Evolutionary conservation across 805 yeast genomes (phyloP), one percentile per base, ranked within the genome.

Genomic region (Metschnikowia dekortorum): DNA sequence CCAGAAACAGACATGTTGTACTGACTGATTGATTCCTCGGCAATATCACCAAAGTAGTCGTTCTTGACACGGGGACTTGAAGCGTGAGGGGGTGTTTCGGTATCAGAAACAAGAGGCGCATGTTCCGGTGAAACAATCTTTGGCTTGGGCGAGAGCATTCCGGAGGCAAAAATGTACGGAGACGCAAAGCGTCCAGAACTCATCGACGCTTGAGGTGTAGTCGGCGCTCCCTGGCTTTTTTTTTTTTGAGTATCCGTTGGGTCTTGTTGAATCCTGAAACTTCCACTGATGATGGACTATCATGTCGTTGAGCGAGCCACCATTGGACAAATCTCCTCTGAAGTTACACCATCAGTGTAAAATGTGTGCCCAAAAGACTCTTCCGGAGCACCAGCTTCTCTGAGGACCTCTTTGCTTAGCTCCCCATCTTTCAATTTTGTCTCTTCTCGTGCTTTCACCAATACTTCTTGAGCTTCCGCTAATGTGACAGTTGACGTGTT

Each of bases 401-500:
- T 53, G 33, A 52, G 33, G 42, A 56, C 63, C 2, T 72, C 77
- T 61, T 78, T 64, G 73, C 80, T 68, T 36, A 71, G 63, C 45
- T 76, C 79, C 49, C 78, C 74, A 54, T 80, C 80, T 56, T 83
- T 82, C 47, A 74, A 60, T 55, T 76, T 78, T 0, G 87, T 83
- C 55, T 81, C 88, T 60, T 85, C 94, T 61, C 95, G 77, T 0
- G 96, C 94, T 57, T 84, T 87, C 2, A 88, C 84, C 60, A 89
- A 74, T 66, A 94, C 67, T 60, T 84, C 96, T 67, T 89, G 96
- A 0, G 99, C 99, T 59, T 82, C 83, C 43, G 83, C 81, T 54
- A 94, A 72, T 8, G 96, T 84, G 8, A 94, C 90, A 0, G 98
- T 92, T n/a, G 99, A 97, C 0, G 97, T 89, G 10, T 87, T 85